These are phyloP conservation scores for Fusarium anthophilum DNA, from an alignment of 2,329 filamentous ascomycete species.

Conservation along the genomic window DNA sequence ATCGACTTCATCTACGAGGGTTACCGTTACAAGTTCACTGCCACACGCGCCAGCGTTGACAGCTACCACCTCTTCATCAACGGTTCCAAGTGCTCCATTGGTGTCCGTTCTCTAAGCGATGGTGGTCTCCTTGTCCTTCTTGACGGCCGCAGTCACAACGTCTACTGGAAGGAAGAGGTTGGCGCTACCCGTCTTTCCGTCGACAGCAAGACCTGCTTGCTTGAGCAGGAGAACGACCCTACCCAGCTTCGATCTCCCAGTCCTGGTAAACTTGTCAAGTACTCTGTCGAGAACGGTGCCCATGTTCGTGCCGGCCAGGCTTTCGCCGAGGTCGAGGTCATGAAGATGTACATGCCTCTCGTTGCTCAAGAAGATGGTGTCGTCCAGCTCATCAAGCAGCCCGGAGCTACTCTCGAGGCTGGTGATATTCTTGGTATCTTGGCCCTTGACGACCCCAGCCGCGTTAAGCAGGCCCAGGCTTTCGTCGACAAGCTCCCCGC, in stretches of 20 bases:
- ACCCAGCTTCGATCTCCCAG: conserved; percentile 95
- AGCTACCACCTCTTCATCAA: conserved; percentile 99
- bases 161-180: conserved; percentile 99
- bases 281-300: conserved; percentile 92
- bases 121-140: conserved; percentile 93
- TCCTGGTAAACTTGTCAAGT: conserved; percentile 98
- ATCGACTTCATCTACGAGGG: conserved; percentile 99
- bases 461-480: conserved; percentile 94
- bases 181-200: conserved; percentile 95
- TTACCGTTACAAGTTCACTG: conserved; percentile 96
- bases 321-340: conserved; percentile 98
- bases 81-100: conserved; percentile 93
- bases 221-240: conserved; percentile 99
- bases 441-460: conserved; percentile 91
- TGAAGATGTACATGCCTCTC: conserved; percentile 99
- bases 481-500: conserved; percentile 92
- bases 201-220: conserved; percentile 95
- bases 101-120: conserved; percentile 90
- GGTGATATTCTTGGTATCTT: conserved; percentile 99
- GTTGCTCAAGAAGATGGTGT: conserved; percentile 94
- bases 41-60: conserved; percentile 88
- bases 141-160: conserved; percentile 92
- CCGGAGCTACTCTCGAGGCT: conserved; percentile 95
- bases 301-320: conserved; percentile 92
- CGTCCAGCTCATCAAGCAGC: conserved; percentile 98